Evolutionary conservation across 148 eudicot species (phyloP), one percentile per base, ranked within the genome.

Genomic region (Chenopodium album): DNA sequence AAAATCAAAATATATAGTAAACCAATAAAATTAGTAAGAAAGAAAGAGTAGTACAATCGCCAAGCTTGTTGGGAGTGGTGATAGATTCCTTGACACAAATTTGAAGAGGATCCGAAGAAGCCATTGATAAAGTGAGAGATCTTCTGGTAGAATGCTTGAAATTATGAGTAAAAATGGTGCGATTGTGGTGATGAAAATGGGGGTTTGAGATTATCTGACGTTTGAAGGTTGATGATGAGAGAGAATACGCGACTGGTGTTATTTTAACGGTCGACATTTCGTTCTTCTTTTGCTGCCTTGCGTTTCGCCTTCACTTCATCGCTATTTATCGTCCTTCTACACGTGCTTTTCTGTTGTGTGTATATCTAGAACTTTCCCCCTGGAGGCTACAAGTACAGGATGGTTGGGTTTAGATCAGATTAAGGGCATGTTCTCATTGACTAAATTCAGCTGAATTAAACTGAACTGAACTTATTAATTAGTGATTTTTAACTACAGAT

Each of bases 11-110:
- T 41, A 41, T 41, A 41, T 41, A 41, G 8, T 41, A 41, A 41
- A 41, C 5, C 8, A 41, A 41, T 41, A 41, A 41, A 41, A 59
- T 62, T 62, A 22, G 44, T 32, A 8, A 48, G 52, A 72, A 41
- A 77, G 75, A 67, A 37, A 31, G 48, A 26, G 12, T 1, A 13
- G 13, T 86, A 95, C 98, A 95, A 84, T 95, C 98, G 66, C 98
- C 98, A 73, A 92, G 94, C 84, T 79, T 86, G 84, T 88, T 88
- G 76, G 97, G 98, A 28, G 86, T 71, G 48, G 89, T 87, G 78
- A 84, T 5, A 48, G 97, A 91, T 22, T 89, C 90, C 87, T 95
- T 95, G 85, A 88, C 98, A 80, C 97, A 95, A 76, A 95, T 85
- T 83, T 93, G 91, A 75, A 95, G 88, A 81, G 98, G 92, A 46